Conservation (phyloP, 2,329 filamentous ascomycete genomes). For the Scleromitrula shiraiana region DNA sequence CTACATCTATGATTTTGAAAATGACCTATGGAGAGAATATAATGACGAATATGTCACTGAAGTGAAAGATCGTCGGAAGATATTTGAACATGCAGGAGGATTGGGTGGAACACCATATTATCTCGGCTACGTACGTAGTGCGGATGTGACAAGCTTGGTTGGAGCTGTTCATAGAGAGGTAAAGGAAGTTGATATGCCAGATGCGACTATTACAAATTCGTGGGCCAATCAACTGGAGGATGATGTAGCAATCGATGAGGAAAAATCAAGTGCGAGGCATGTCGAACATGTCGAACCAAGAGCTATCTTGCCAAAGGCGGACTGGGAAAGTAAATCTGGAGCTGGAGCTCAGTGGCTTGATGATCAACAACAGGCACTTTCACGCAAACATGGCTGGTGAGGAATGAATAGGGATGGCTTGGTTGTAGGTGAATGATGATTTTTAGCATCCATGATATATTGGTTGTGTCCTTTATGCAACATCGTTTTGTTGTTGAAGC, state of each 20-base stretch:
- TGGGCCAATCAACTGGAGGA: conserved; percentile 7
- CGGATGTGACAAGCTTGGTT: conserved; percentile 50
- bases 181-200: conserved; percentile 13
- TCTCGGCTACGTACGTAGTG: conserved; percentile 71
- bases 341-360: conserved; percentile 11
- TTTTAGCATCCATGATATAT: too few species aligned
- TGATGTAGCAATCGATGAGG: conserved; percentile 10
- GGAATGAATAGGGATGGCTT: too few species aligned
- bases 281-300: conserved; percentile 19
- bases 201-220: conserved; percentile 3
- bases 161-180: conserved; percentile 45
- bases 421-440: too few species aligned
- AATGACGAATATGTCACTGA: conserved; percentile 80
- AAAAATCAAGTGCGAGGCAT: conserved; percentile 12
- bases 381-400: too few species aligned
- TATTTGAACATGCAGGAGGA: conserved; percentile 55
- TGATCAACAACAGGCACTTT: too few species aligned
- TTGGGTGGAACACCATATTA: conserved; percentile 70
- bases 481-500: too few species aligned
- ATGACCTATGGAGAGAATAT: conserved; percentile 80
- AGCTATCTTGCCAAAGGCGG: conserved; percentile 19
- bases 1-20: conserved; percentile 79
- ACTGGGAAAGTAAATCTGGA: not conserved
- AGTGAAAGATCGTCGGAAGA: conserved; percentile 53
- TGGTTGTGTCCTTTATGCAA: too few species aligned